phyloP scores from a whole-genome alignment of 306 rosid species.

The Pachyrhizus erosus region DNA sequence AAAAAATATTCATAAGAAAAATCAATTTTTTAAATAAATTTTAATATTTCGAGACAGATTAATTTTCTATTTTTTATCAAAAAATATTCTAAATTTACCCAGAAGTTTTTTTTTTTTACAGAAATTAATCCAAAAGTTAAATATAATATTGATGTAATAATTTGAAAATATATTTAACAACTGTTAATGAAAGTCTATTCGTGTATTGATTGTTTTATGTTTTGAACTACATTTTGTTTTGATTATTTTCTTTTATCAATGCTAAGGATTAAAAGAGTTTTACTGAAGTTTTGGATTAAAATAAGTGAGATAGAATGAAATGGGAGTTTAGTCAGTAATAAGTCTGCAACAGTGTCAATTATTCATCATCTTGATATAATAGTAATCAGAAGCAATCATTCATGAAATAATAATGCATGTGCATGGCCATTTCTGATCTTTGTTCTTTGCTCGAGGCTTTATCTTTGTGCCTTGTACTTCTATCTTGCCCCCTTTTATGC shows the following conservation, averaged over 20 bases:
- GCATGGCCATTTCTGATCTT: constrained; percentile 36
- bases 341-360: constrained; percentile 12
- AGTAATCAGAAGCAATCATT: not conserved
- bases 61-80: too few species aligned
- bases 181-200: not conserved
- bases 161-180: not conserved
- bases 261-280: too few species aligned
- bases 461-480: constrained; percentile 35
- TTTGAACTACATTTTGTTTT: not conserved
- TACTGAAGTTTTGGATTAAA: not conserved
- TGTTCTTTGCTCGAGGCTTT: constrained; percentile 43
- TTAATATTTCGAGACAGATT: too few species aligned
- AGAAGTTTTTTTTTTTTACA: too few species aligned
- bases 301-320: not conserved
- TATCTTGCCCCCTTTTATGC: not conserved
- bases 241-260: too few species aligned
- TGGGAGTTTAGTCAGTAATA: not conserved
- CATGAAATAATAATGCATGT: constrained; percentile 42
- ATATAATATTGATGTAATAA: not conserved
- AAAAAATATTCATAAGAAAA: too few species aligned
- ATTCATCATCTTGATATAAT: not conserved
- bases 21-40: too few species aligned
- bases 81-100: too few species aligned
- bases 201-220: not conserved
- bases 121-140: too few species aligned